These are phyloP conservation scores for Daldinia caldariorum DNA, from an alignment of 495 filamentous ascomycete genomes.

Conservation along the genomic window DNA sequence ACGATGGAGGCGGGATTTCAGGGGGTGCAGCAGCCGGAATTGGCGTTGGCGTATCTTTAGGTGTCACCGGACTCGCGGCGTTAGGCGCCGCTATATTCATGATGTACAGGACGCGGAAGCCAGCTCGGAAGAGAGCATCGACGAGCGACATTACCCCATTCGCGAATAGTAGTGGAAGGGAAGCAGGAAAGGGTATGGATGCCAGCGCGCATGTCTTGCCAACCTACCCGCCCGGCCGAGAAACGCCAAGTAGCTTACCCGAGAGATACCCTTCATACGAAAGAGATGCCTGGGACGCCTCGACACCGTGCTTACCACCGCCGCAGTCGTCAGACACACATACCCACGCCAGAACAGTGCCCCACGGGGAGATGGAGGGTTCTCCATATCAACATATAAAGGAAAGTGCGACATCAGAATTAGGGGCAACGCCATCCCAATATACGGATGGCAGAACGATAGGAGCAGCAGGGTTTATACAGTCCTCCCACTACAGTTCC, in stretches of 20 bases:
- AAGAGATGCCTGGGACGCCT: constrained; percentile 28
- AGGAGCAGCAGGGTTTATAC: not conserved
- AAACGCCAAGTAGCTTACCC: constrained; percentile 22
- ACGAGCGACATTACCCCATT: constrained; percentile 28
- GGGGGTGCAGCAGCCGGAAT: constrained; percentile 40
- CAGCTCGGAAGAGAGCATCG: constrained; percentile 12
- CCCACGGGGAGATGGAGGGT: constrained; percentile 41
- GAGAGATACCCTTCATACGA: constrained; percentile 26
- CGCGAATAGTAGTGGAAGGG: constrained; percentile 20
- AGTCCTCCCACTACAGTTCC: not conserved
- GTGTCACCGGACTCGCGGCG: constrained; percentile 37
- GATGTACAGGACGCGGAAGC: constrained; percentile 37
- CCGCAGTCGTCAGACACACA: constrained; percentile 11
- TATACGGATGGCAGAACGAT: not conserved
- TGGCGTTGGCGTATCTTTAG: constrained; percentile 41
- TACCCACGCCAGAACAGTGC: constrained; percentile 29
- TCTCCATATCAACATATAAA: constrained; percentile 15
- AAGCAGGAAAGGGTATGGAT: constrained; percentile 19
- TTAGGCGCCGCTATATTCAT: constrained; percentile 37
- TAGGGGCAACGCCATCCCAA: not conserved
- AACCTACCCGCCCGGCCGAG: constrained; percentile 20
- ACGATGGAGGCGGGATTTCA: constrained; percentile 21
- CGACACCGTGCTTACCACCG: constrained; percentile 17
- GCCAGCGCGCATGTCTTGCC: constrained; percentile 23
- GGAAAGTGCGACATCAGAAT: constrained; percentile 17